Evolutionary conservation across 1,139 yeast genomes (phyloP).

Genomic region (Lodderomyces margitis): DNA sequence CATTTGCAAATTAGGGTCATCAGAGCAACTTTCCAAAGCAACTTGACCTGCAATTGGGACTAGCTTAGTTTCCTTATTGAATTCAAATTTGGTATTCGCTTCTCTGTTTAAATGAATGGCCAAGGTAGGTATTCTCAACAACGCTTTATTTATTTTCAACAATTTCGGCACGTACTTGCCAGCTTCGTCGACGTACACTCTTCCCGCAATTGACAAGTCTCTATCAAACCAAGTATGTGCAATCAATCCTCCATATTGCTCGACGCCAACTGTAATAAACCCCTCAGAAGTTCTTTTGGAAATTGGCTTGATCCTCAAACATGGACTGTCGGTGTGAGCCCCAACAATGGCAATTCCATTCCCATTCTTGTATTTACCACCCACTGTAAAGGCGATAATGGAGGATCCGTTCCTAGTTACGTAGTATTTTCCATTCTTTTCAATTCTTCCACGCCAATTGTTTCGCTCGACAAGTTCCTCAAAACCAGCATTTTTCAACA

Average conservation of each 20-base stretch:
- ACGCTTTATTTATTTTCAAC: constrained; percentile 77
- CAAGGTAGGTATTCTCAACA: constrained; percentile 87
- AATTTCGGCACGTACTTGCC: constrained; percentile 62
- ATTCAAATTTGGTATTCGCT: constrained; percentile 75
- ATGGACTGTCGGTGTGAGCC: constrained; percentile 96
- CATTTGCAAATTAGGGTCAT: constrained; percentile 42
- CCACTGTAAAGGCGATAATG: constrained; percentile 81
- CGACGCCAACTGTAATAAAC: constrained; percentile 88
- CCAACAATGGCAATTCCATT: constrained; percentile 87
- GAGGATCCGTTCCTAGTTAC: constrained; percentile 89
- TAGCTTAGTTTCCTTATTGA: constrained; percentile 84
- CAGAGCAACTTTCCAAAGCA: constrained; percentile 42
- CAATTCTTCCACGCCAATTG: constrained; percentile 55
- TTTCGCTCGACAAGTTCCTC: constrained; percentile 69
- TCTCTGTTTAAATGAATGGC: constrained; percentile 90
- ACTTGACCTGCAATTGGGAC: constrained; percentile 83
- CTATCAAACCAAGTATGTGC: constrained; percentile 95
- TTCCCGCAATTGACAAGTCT: constrained; percentile 87
- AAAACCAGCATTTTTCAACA: constrained; percentile 63
- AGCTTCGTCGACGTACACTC: constrained; percentile 63
- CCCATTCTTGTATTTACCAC: constrained; percentile 72
- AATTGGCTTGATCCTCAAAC: constrained; percentile 85
- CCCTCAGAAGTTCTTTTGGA: constrained; percentile 73
- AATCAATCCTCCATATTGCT: constrained; percentile 92
- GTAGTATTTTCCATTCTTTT: constrained; percentile 64